A percentile compares a stretch with the other conserved stretches of the same genome.
Conservation (phyloP, 2,329 filamentous ascomycete species). For the Fusarium sp. region DNA sequence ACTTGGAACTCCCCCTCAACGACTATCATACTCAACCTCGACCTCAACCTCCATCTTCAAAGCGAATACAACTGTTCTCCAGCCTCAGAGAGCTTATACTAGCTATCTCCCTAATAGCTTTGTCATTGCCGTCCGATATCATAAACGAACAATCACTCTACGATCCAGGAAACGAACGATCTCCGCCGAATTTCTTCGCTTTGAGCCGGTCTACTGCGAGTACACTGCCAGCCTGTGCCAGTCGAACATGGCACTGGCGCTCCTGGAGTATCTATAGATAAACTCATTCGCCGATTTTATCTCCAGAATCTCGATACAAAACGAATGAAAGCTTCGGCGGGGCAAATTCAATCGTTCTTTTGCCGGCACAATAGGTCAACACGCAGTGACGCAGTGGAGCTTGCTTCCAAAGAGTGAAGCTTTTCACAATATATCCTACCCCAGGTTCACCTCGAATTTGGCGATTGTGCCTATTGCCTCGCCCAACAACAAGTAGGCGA, state of each 20-base stretch:
- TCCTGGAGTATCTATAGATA: conserved; percentile 31
- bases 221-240: conserved; percentile 20
- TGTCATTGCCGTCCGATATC: conserved; percentile 9
- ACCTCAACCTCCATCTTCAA: conserved; percentile 12
- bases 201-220: conserved; percentile 22
- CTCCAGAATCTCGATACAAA: conserved; percentile 5
- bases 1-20: conserved; percentile 1
- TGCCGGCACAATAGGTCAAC: conserved; percentile 13
- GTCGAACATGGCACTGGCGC: conserved; percentile 44
- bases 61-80: conserved; percentile 26
- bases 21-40: conserved; percentile 9
- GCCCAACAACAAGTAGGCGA: conserved; percentile 5
- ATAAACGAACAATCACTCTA: conserved; percentile 6
- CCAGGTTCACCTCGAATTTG: not conserved
- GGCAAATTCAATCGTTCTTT: conserved; percentile 24
- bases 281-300: conserved; percentile 15
- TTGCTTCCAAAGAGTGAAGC: conserved; percentile 14
- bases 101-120: not conserved
- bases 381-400: conserved; percentile 10
- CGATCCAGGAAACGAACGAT: conserved; percentile 13
- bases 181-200: conserved; percentile 18
- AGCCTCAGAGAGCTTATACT: conserved; percentile 5
- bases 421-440: not conserved
- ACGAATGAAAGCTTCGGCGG: conserved; percentile 6
- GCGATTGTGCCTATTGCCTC: conserved; percentile 8